Conservation (phyloP, 805 yeast species). For the Myxozyma udenii region DNA sequence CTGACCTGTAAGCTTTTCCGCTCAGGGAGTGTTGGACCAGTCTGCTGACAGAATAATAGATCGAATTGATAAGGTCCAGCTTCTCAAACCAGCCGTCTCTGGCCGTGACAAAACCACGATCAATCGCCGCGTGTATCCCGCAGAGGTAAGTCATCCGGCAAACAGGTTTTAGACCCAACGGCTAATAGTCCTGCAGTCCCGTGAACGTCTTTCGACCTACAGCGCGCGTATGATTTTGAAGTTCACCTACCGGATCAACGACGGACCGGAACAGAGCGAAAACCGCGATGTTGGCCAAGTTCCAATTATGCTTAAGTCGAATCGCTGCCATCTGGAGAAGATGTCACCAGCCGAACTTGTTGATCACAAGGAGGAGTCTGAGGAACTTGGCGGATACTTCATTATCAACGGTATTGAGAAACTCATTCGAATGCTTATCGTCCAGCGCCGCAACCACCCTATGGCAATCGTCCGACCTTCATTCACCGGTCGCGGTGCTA, state of each 20-base stretch:
- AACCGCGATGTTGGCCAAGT: conserved; percentile 86
- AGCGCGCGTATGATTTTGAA: conserved; percentile 74
- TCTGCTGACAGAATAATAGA: conserved; percentile 36
- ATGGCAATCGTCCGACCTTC: conserved; percentile 97
- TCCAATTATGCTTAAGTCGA: conserved; percentile 87
- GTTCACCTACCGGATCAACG: conserved; percentile 82
- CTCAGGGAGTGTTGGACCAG: not conserved
- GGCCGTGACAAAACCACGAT: conserved; percentile 67
- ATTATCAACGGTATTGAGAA: conserved; percentile 96
- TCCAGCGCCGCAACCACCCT: conserved; percentile 95
- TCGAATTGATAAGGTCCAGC: conserved; percentile 84
- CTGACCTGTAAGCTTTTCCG: conserved; percentile 42
- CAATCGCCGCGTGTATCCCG: conserved; percentile 76
- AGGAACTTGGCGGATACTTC: conserved; percentile 95
- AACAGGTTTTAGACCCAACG: not conserved
- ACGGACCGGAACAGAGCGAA: conserved; percentile 74
- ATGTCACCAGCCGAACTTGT: conserved; percentile 82
- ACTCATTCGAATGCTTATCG: conserved; percentile 93
- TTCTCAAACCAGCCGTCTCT: conserved; percentile 81
- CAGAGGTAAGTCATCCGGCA: conserved; percentile 50
- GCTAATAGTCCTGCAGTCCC: conserved; percentile 43
- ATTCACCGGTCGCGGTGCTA: conserved; percentile 88
- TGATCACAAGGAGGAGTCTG: conserved; percentile 78
- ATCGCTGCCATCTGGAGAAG: conserved; percentile 85
- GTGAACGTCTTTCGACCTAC: conserved; percentile 86